Percentiles rank a stretch among this genome's conserved stretches.
phyloP scores from a whole-genome alignment of 768 basidiomycete species.

The Suillus americanus region DNA sequence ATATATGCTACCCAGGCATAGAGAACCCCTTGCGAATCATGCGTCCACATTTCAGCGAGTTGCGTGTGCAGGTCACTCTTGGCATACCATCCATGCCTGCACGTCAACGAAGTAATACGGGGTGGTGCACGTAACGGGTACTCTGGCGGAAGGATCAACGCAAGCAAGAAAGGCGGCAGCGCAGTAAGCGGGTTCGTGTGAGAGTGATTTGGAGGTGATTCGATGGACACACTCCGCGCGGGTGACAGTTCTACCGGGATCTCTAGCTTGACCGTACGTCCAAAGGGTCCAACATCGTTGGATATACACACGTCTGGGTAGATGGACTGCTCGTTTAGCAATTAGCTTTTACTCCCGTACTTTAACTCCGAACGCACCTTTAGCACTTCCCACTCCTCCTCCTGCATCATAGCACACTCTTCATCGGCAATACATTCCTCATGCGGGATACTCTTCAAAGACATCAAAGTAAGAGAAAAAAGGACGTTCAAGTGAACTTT shows the following conservation, averaged over 20 bases:
- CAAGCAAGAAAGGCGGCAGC: constrained; percentile 65
- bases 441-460: neutral
- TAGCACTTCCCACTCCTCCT: constrained; percentile 63
- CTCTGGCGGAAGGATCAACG: constrained; percentile 46
- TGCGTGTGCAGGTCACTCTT: constrained; percentile 33
- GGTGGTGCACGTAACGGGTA: constrained; percentile 63
- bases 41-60: constrained; percentile 58
- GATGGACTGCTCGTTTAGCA: constrained; percentile 53
- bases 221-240: constrained; percentile 40
- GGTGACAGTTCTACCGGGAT: constrained; percentile 61
- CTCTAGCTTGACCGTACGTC: constrained; percentile 52
- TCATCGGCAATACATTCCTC: neutral
- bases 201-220: constrained; percentile 7
- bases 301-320: constrained; percentile 67
- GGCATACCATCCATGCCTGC: constrained; percentile 61
- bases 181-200: constrained; percentile 37
- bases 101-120: constrained; percentile 50
- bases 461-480: neutral
- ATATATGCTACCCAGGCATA: constrained; percentile 76
- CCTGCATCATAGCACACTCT: constrained; percentile 27
- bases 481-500: neutral
- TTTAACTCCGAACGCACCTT: constrained; percentile 40
- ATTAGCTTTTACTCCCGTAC: constrained; percentile 3
- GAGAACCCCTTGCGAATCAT: constrained; percentile 54
- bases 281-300: constrained; percentile 32